Percentiles rank a stretch among this genome's conserved stretches.
Evolutionary conservation across 495 filamentous ascomycete species (phyloP).

Genomic region (Aspergillus bertholletiae): DNA sequence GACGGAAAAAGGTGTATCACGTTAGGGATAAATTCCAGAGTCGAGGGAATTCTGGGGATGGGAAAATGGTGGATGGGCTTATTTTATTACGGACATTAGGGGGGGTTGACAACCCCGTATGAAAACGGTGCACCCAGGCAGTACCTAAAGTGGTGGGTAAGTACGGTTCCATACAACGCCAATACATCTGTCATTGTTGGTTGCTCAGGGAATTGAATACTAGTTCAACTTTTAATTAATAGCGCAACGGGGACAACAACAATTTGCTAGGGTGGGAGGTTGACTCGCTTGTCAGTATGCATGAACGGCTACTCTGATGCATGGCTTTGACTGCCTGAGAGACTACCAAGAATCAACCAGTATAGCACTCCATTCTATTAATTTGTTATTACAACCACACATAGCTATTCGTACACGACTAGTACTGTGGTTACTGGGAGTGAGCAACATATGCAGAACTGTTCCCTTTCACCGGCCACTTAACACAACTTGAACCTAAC

Average conservation of each 20-base stretch:
- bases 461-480: not conserved
- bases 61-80: not conserved
- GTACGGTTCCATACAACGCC: not conserved
- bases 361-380: not conserved
- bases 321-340: not conserved
- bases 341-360: not conserved
- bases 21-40: constrained; percentile 1
- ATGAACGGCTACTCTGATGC: not conserved
- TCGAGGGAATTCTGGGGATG: constrained; percentile 2
- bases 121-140: not conserved
- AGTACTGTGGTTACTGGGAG: not conserved
- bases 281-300: not conserved
- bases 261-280: not conserved
- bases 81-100: not conserved
- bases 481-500: not conserved
- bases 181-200: not conserved
- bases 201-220: not conserved
- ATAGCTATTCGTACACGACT: too few species aligned
- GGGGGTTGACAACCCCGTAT: not conserved
- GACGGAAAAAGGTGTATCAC: not conserved
- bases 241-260: not conserved
- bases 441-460: too few species aligned
- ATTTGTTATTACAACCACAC: too few species aligned
- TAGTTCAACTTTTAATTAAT: not conserved
- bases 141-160: not conserved